Base-by-base conservation (phyloP, 1,284 basidiomycete genomes). In the Sparassis latifolia region DNA sequence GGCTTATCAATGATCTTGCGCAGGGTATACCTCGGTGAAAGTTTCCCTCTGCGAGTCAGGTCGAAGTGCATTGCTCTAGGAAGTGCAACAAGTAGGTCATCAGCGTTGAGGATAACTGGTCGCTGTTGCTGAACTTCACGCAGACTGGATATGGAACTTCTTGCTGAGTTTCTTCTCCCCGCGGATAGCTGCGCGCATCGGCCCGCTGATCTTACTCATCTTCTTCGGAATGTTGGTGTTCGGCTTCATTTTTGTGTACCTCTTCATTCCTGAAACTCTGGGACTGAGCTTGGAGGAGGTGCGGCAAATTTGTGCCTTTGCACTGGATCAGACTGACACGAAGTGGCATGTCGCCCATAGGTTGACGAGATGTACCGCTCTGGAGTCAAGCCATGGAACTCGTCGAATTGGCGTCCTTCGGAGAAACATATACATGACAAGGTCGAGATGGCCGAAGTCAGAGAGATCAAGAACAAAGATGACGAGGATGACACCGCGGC, bases 241-340 rank as follows among this genome's bases (percentile, higher is more conserved):
- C 59, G 87, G 84, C 29, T 80, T 76, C 58, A 62, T 80, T 51
- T 88, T 84, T 59, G 80, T 86, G 5, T 86, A 77, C 62, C 65
- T 88, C 42, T 81, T 78, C 66, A 79, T 89, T 44, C 86, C 86
- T n/a, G 87, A 92, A 70, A 85, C 84, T 10, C 84, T 80, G 62
- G 85, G 84, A 4, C 75, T 90, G 12, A 78, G 77, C 42, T 72
- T 91, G 55, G 88, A 91, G 68, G 85, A 89, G 72, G 84, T 81
- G 51, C 32, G 64, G 20, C 20, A 20, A 20, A 20, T 20, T 20
- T 20, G 20, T 20, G 20, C 20, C 20, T 20, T 20, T 20, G 20
- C 20, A 20, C 20, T 20, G 20, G 20, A 20, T 20, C 20, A 20
- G 20, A 20, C 20, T 20, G 20, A 20, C 20, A 20, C 20, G 20